Evolutionary conservation across 1,284 basidiomycete genomes (phyloP).

Genomic region (Xanthoconium separans): DNA sequence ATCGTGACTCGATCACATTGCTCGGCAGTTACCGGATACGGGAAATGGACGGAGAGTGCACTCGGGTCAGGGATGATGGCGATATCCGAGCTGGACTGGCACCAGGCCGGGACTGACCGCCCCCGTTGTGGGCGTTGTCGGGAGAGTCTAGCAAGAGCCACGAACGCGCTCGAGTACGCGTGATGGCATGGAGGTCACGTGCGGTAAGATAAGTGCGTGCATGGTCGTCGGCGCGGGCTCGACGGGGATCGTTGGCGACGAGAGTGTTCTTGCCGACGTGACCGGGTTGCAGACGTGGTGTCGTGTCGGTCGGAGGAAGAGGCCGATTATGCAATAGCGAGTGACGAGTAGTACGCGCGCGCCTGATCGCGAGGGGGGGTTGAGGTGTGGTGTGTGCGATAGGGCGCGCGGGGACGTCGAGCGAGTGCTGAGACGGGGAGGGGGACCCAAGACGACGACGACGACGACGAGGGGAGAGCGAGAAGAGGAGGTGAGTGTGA

Average conservation of each 20-base stretch:
- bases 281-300: background rate
- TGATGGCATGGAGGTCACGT: constrained; percentile 23
- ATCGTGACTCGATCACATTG: constrained; percentile 8
- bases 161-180: constrained; percentile 16
- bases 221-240: constrained; percentile 10
- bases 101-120: background rate
- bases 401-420: background rate
- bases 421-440: background rate
- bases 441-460: background rate
- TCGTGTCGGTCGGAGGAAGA: background rate
- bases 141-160: constrained; percentile 5
- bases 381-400: background rate
- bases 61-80: background rate
- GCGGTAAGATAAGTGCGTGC: constrained; percentile 24
- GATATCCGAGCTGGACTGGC: background rate
- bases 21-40: constrained; percentile 24
- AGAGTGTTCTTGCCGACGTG: constrained; percentile 1
- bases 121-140: background rate
- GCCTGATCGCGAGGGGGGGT: constrained; percentile 22
- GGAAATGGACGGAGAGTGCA: background rate
- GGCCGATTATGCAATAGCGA: constrained; percentile 7
- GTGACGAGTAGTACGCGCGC: background rate
- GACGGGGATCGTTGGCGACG: constrained; percentile 17
- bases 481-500: background rate
- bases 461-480: too few relatives aligned